Evolutionary conservation across 305 asterid genomes (phyloP).

Genomic region (Solanum hybrid): DNA sequence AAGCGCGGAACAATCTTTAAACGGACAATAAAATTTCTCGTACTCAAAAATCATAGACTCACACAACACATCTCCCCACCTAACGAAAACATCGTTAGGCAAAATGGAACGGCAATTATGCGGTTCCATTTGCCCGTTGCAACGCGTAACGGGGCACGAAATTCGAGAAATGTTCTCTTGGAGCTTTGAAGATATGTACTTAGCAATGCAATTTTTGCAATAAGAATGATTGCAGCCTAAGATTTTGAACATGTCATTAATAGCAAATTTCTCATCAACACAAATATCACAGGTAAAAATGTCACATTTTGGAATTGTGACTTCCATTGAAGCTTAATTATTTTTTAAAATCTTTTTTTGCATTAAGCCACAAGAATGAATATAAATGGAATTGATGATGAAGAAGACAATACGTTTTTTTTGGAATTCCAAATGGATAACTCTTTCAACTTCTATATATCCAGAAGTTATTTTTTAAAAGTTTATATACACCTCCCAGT

Average conservation of each 20-base stretch:
- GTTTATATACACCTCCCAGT: not conserved
- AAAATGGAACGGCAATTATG: conserved; percentile 39
- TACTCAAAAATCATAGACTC: conserved; percentile 44
- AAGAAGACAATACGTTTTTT: not conserved
- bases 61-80: conserved; percentile 67
- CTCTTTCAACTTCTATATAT: not conserved
- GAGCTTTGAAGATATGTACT: conserved; percentile 40
- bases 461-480: no score
- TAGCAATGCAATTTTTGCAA: conserved; percentile 38
- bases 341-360: not conserved
- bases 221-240: conserved; percentile 42
- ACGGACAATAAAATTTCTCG: conserved; percentile 64
- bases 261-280: conserved; percentile 33
- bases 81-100: conserved; percentile 42
- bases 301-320: not conserved
- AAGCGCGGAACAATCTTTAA: conserved; percentile 55
- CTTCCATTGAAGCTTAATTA: not conserved
- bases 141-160: conserved; percentile 39
- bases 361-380: not conserved
- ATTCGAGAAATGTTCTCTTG: conserved; percentile 28
- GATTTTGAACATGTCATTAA: conserved; percentile 17
- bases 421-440: not conserved
- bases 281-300: conserved; percentile 49
- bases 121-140: conserved; percentile 44
- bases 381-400: not conserved